Evolutionary conservation across 2,329 filamentous ascomycete genomes (phyloP).

Genomic region (Colletotrichum chlorophyti): DNA sequence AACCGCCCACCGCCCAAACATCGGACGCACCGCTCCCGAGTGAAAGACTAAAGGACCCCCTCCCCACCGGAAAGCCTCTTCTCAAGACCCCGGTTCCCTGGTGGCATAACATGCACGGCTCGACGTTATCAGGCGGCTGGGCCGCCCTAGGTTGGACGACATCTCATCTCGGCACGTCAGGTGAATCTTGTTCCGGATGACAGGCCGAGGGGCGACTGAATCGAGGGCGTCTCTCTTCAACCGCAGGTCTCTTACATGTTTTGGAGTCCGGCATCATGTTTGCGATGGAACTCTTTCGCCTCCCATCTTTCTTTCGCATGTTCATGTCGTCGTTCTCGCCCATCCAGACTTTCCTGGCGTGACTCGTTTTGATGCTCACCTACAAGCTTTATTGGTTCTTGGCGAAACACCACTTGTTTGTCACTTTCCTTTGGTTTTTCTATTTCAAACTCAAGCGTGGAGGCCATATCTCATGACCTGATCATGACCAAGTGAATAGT

Average conservation of each 20-base stretch:
- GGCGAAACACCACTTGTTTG: constrained; percentile 5
- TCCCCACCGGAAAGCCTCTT: constrained; percentile 3
- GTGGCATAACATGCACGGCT: background rate
- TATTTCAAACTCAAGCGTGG: too few relatives aligned
- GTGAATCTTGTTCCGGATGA: constrained; percentile 14
- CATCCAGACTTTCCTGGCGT: background rate
- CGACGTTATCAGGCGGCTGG: background rate
- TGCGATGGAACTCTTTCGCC: too few relatives aligned
- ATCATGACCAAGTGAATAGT: background rate
- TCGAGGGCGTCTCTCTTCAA: background rate
- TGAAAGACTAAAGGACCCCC: constrained; percentile 9
- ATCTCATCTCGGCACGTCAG: constrained; percentile 23
- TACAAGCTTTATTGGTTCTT: background rate
- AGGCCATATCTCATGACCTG: too few relatives aligned
- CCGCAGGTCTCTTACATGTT: background rate
- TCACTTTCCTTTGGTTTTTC: too few relatives aligned
- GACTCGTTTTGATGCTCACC: constrained; percentile 1
- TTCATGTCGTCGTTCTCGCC: background rate
- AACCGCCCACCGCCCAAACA: constrained; percentile 2
- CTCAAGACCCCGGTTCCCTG: constrained; percentile 3
- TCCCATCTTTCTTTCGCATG: background rate
- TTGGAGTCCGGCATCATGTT: background rate
- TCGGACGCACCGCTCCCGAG: constrained; percentile 22
- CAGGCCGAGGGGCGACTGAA: background rate
- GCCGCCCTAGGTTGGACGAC: background rate